Conservation (phyloP, 345 rosid species). For the Moricandia arvensis region DNA sequence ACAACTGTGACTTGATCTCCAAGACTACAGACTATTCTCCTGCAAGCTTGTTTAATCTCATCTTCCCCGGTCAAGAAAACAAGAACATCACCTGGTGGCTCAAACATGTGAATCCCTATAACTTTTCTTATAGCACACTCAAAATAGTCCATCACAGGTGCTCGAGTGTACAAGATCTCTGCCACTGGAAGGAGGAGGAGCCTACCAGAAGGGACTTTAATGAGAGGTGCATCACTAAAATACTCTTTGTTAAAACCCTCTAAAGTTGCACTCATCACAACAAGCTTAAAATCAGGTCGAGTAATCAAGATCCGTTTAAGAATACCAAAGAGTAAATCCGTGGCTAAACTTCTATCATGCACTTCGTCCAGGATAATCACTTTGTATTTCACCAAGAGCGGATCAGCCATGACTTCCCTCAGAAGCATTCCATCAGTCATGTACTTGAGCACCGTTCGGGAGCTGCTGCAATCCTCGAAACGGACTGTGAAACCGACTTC, state of each 20-base stretch:
- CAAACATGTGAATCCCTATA: not conserved
- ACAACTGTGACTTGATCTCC: not conserved
- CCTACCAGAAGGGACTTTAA: not conserved
- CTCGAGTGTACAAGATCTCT: not conserved
- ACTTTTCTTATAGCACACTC: not conserved
- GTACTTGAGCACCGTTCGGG: not conserved
- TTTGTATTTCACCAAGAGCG: not conserved
- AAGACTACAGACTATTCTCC: not conserved
- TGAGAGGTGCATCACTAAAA: not conserved
- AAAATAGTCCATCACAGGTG: not conserved
- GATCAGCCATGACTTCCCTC: too few relatives aligned
- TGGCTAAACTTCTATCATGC: not conserved
- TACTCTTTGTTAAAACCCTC: not conserved
- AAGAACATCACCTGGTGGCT: not conserved
- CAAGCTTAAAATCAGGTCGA: not conserved
- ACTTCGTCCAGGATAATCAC: not conserved
- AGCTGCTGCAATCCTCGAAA: not conserved
- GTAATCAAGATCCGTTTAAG: not conserved
- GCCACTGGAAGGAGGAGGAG: not conserved
- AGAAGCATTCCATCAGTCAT: too few relatives aligned
- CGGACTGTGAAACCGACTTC: not conserved
- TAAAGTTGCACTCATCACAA: not conserved
- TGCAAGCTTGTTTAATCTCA: not conserved
- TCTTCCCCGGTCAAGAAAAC: not conserved
- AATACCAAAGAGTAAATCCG: not conserved